Evolutionary conservation across 768 basidiomycete species (phyloP).

Genomic region (Pleurotus tuber-regium): DNA sequence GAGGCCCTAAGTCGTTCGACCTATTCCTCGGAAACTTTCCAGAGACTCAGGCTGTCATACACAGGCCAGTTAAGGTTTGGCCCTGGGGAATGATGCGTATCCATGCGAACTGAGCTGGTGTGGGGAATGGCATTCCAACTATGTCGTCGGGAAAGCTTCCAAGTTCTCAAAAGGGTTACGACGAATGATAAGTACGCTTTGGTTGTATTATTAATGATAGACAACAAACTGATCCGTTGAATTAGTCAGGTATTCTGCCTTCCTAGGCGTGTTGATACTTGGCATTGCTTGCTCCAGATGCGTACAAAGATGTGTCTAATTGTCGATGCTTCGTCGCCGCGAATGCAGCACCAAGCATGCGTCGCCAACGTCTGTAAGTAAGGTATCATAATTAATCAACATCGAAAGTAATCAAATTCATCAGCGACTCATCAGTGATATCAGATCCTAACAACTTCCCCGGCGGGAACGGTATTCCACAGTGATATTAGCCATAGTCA

Average conservation of each 20-base stretch:
- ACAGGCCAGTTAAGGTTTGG: neutral
- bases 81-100: constrained; percentile 2
- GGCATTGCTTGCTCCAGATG: neutral
- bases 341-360: neutral
- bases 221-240: neutral
- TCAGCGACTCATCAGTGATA: neutral
- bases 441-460: neutral
- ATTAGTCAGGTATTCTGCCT: neutral
- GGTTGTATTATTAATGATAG: neutral
- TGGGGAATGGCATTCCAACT: neutral
- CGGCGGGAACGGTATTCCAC: neutral
- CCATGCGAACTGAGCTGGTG: neutral
- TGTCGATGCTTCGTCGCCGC: no score
- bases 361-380: neutral
- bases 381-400: neutral
- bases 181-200: no score
- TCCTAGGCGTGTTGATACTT: neutral
- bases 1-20: no score
- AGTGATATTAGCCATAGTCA: neutral
- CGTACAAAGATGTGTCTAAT: no score
- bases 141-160: neutral
- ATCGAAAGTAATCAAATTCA: neutral
- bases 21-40: neutral
- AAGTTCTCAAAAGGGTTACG: neutral
- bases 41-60: neutral